Evolutionary conservation across 305 asterid genomes (phyloP).

Genomic region (Fraxinus floribunda): DNA sequence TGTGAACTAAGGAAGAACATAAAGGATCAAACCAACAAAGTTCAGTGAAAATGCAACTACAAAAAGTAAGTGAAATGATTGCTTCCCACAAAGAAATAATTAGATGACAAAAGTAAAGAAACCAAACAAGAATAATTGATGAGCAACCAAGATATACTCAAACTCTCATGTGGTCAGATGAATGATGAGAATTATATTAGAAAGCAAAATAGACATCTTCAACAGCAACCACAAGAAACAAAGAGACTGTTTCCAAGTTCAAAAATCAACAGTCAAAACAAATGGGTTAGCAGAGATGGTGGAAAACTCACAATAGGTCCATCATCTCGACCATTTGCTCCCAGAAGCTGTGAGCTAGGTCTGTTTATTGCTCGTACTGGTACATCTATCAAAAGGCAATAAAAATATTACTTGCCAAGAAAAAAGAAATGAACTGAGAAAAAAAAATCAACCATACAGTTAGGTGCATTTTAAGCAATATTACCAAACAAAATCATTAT

Average conservation of each 20-base stretch:
- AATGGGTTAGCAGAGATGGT: constrained; percentile 13
- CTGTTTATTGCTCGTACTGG: constrained; percentile 86
- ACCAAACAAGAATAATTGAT: background rate
- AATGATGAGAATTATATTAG: background rate
- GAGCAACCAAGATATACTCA: background rate
- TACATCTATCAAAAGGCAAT: constrained; percentile 55
- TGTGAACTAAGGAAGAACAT: constrained; percentile 28
- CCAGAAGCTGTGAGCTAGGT: constrained; percentile 89
- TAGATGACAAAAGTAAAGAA: background rate
- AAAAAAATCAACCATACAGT: background rate
- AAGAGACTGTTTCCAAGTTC: background rate
- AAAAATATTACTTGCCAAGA: constrained; percentile 6
- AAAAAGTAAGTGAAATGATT: background rate
- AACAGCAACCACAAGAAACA: background rate
- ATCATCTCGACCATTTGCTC: constrained; percentile 98
- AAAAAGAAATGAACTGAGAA: background rate
- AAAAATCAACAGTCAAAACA: constrained; percentile 11
- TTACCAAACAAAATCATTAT: background rate
- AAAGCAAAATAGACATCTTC: background rate
- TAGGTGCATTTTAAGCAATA: background rate
- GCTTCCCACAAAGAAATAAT: constrained; percentile 3
- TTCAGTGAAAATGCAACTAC: constrained; percentile 11
- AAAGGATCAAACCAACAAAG: constrained; percentile 14
- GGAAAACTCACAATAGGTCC: constrained; percentile 80
- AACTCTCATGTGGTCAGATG: background rate